These are phyloP conservation scores for Zygnema cylindricum DNA, from an alignment of 139 green algal species.

Conservation along the genomic window DNA sequence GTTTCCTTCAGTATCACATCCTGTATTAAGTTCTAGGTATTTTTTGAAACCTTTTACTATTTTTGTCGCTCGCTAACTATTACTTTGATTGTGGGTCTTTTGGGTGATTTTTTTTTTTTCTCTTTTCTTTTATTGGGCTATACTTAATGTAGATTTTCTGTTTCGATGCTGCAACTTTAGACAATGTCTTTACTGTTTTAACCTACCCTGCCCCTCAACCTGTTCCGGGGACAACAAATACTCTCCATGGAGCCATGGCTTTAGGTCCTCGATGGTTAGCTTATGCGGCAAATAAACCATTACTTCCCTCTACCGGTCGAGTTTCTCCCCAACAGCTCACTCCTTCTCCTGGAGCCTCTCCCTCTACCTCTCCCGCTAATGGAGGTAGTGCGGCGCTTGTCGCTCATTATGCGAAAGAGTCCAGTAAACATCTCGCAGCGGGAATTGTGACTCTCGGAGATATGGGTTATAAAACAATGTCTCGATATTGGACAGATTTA, in stretches of 20 bases:
- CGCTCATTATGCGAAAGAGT: constrained; percentile 61
- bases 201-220: constrained; percentile 58
- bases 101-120: no score
- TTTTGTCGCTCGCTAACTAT: no score
- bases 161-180: constrained; percentile 64
- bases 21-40: no score
- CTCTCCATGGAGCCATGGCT: constrained; percentile 59
- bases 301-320: constrained; percentile 48
- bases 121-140: no score
- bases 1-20: no score
- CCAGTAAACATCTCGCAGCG: constrained; percentile 34
- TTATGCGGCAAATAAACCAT: constrained; percentile 69
- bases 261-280: constrained; percentile 71
- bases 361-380: constrained; percentile 52
- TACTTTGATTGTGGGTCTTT: no score
- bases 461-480: constrained; percentile 51
- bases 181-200: constrained; percentile 67
- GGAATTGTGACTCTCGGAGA: constrained; percentile 44
- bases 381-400: constrained; percentile 26
- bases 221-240: neutral
- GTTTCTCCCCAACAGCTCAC: constrained; percentile 40
- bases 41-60: no score
- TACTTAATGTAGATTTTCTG: constrained; percentile 66
- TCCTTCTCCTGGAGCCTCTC: constrained; percentile 39
- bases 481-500: constrained; percentile 39